Percentiles rank a stretch among this genome's conserved stretches.
Conservation (phyloP, 176 grass and related monocot genomes). For the Otatea glauca region DNA sequence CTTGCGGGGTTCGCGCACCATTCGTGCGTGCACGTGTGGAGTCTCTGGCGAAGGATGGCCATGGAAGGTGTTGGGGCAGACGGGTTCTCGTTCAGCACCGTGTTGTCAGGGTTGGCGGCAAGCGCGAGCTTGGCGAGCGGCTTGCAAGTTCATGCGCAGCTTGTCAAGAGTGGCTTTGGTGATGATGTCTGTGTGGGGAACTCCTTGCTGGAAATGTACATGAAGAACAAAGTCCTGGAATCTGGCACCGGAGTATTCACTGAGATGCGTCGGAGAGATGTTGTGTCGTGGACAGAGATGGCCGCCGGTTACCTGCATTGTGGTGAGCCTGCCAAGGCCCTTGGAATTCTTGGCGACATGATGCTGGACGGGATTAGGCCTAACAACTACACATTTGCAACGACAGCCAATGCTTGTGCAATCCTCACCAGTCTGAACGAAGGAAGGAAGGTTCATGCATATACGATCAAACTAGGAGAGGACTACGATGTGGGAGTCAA, state of each 20-base stretch:
- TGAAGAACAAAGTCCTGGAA: slow-evolving; percentile 47
- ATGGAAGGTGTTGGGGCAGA: slow-evolving; percentile 39
- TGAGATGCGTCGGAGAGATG: slow-evolving; percentile 52
- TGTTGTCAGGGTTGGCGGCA: slow-evolving; percentile 54
- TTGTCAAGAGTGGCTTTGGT: slow-evolving; percentile 58
- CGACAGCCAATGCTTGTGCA: slow-evolving; percentile 44
- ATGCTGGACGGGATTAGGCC: slow-evolving; percentile 43
- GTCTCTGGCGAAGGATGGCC: slow-evolving; percentile 60
- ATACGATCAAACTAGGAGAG: slow-evolving; percentile 53
- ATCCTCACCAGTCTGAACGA: slow-evolving; percentile 26
- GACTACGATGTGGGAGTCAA: slow-evolving; percentile 40
- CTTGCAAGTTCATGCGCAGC: slow-evolving; percentile 60
- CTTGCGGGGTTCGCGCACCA: slow-evolving; percentile 46
- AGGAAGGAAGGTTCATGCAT: slow-evolving; percentile 55
- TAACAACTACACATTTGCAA: slow-evolving; percentile 62
- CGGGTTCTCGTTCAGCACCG: slow-evolving; percentile 68
- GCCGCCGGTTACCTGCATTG: slow-evolving; percentile 52
- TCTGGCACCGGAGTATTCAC: slow-evolving; percentile 47
- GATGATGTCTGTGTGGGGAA: slow-evolving; percentile 57
- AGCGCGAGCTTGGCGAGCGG: slow-evolving; percentile 25
- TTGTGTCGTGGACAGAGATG: slow-evolving; percentile 74
- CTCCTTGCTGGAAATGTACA: slow-evolving; percentile 73
- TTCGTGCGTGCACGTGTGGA: slow-evolving; percentile 43
- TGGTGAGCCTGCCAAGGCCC: slow-evolving; percentile 32
- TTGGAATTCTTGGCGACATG: slow-evolving; percentile 51